Base-by-base conservation (phyloP, 345 rosid species). In the Gossypium bickii region DNA sequence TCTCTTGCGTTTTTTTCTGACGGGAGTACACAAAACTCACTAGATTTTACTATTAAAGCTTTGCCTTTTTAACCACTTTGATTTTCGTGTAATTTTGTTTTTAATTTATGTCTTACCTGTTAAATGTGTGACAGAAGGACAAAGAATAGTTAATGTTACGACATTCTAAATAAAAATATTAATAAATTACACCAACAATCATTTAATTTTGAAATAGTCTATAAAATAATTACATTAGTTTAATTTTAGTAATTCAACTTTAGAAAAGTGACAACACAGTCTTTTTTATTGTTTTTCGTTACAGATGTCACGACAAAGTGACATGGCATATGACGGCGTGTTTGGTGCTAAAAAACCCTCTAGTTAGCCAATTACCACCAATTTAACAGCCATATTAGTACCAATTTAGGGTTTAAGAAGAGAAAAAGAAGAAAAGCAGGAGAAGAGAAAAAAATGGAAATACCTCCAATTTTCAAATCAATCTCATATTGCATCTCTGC, bases 111-210 rank as follows among this genome's bases (percentile, higher is more conserved):
- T 56, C 13, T 56, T 20, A 34, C 53, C 1, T 67, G 75, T 58
- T 27, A 72, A 82, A 74, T 27, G 76, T 49, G 57, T 9, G 67
- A 43, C 43, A 78, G 15, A 48, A 38, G 80, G 29, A 0, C 29
- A 27, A 27, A 27, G 6, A 34, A 34, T 34, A 4, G 38, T 34
- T 34, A 34, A 34, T 4, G 6, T 34, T 34, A 34, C 6, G 6
- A 0, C 38, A 0, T 34, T 34, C 0, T 34, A 6, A 34, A 34
- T 34, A 34, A 34, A 34, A 27, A 3, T 27, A 27, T 0, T 0
- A 27, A 2, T 27, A 3, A 27, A 27, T 27, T 27, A 27, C 0
- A 27, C 0, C 0, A 27, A 3, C 34, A 0, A 0, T 3, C 0
- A 27, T 0, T 27, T 0, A 27, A 27, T 27, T 2, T 25, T 25